A percentile compares a stretch with the other conserved stretches of the same genome.
phyloP scores from a whole-genome alignment of 1,139 yeast species.

The Zhuliangozyma blackwelliae region DNA sequence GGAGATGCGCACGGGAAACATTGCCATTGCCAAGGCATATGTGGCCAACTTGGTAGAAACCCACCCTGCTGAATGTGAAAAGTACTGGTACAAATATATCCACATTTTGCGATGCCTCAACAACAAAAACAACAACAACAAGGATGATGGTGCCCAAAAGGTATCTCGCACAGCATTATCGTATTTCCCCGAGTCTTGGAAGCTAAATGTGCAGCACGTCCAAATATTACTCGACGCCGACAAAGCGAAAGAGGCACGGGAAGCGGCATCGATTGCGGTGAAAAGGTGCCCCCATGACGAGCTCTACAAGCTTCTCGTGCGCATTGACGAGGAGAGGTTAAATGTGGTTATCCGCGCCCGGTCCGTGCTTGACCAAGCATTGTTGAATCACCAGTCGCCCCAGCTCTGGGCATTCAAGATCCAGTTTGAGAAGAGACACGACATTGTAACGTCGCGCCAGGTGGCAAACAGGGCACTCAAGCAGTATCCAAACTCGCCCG shows the following conservation, averaged over 20 bases:
- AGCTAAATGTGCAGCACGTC: conserved; percentile 56
- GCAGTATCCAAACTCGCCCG: conserved; percentile 54
- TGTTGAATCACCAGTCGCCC: conserved; percentile 51
- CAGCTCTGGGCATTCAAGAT: conserved; percentile 57
- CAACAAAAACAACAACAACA: neutral
- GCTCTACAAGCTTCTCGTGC: conserved; percentile 58
- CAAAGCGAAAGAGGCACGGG: conserved; percentile 39
- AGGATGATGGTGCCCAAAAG: conserved; percentile 26
- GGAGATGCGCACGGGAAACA: conserved; percentile 41
- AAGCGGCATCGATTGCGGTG: conserved; percentile 46
- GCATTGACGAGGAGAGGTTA: conserved; percentile 38
- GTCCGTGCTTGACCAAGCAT: conserved; percentile 66
- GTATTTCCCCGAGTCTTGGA: conserved; percentile 41
- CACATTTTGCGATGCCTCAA: conserved; percentile 43
- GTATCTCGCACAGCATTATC: conserved; percentile 43
- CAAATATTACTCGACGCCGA: conserved; percentile 40
- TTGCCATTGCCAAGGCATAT: conserved; percentile 41
- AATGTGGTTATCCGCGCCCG: conserved; percentile 57
- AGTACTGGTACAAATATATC: conserved; percentile 64
- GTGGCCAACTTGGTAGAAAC: conserved; percentile 14
- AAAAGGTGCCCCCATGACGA: conserved; percentile 38
- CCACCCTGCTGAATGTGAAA: conserved; percentile 33
- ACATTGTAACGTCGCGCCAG: conserved; percentile 48
- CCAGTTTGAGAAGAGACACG: conserved; percentile 49
- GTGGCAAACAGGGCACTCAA: conserved; percentile 59